These are phyloP conservation scores for Eremothecium cymbalariae DNA, from an alignment of 1,139 yeast genomes.

Conservation along the genomic window DNA sequence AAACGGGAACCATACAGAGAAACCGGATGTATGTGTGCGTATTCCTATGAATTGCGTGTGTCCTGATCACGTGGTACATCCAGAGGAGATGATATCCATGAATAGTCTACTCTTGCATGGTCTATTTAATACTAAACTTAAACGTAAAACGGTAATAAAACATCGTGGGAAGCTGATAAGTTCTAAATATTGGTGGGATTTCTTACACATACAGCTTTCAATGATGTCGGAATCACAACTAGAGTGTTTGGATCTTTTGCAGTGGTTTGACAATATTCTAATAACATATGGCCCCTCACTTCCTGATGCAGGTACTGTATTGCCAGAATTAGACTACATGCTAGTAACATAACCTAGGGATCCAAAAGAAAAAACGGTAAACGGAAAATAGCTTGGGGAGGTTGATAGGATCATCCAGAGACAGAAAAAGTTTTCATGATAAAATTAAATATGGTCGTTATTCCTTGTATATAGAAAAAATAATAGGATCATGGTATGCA, in stretches of 20 bases:
- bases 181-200: conserved; percentile 31
- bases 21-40: conserved; percentile 11
- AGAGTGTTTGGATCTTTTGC: conserved; percentile 22
- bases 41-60: conserved; percentile 22
- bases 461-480: too few relatives aligned
- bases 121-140: conserved; percentile 20
- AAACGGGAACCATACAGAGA: neutral
- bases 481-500: too few relatives aligned
- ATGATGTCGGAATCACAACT: conserved; percentile 17
- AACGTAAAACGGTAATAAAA: conserved; percentile 24
- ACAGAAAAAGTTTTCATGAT: too few relatives aligned
- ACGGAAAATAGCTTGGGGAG: too few relatives aligned
- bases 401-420: too few relatives aligned
- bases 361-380: neutral
- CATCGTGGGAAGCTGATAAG: conserved; percentile 26
- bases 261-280: conserved; percentile 26
- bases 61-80: conserved; percentile 22
- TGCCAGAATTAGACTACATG: neutral
- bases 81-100: conserved; percentile 24
- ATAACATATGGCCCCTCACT: conserved; percentile 12
- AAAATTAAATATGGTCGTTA: too few relatives aligned
- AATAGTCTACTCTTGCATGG: conserved; percentile 24
- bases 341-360: conserved; percentile 4
- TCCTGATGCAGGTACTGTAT: conserved; percentile 3
- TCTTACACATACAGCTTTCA: conserved; percentile 23